Conservation (phyloP, 768 basidiomycete genomes). For the Suillus bovinus region DNA sequence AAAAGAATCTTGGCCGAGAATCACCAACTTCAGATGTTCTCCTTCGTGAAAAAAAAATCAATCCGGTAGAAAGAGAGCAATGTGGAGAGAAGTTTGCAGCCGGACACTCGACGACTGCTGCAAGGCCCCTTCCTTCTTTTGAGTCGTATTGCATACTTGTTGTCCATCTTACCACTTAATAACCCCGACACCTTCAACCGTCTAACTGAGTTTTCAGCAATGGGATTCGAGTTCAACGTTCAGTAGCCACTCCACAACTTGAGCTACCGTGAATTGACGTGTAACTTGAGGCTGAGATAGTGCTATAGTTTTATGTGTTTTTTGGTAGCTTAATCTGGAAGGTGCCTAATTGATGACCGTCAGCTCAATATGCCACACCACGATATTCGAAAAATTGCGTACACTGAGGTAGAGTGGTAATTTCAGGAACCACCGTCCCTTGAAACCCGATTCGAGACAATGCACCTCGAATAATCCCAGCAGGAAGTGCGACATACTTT, state of each 20-base stretch:
- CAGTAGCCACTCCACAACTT: background rate
- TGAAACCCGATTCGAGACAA: conserved; percentile 76
- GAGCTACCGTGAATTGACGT: background rate
- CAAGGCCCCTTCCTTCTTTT: background rate
- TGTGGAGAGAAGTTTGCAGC: background rate
- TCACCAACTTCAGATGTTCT: background rate
- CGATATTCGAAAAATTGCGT: conserved; percentile 19
- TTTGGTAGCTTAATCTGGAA: conserved; percentile 84
- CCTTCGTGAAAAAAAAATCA: background rate
- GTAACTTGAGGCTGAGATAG: background rate
- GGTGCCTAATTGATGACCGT: conserved; percentile 51
- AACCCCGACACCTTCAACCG: background rate
- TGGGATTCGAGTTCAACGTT: background rate
- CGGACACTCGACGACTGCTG: background rate
- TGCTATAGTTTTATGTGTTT: conserved; percentile 35
- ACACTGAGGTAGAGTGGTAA: conserved; percentile 87
- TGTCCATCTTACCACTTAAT: background rate
- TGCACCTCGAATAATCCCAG: conserved; percentile 83
- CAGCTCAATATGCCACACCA: conserved; percentile 1
- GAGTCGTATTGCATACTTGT: background rate
- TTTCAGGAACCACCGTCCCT: conserved; percentile 75
- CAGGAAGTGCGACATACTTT: conserved; percentile 81
- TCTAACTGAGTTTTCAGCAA: background rate
- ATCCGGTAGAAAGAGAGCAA: background rate
- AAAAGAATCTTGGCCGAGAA: background rate